Evolutionary conservation across 768 basidiomycete species (phyloP), one percentile per base, ranked within the genome.

Genomic region (Boletus rex-veris): DNA sequence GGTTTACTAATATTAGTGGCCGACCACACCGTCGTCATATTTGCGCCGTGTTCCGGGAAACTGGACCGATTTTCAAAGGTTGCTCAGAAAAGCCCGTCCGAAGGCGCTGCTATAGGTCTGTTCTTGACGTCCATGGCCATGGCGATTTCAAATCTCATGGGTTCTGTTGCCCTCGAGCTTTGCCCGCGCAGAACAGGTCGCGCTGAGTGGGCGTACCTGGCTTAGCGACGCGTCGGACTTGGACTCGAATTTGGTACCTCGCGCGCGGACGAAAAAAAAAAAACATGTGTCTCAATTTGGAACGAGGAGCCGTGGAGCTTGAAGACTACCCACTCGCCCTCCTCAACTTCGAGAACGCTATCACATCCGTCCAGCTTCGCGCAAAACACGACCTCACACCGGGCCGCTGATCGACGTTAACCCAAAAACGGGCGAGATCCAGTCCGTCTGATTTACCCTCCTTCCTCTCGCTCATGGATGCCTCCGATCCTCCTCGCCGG

Each of bases 31-130:
- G 40, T 52, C 61, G 57, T 55, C 31, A 59, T 54, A 51, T 54
- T 56, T 35, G 64, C 66, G 65, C 65, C 65, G 41, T 54, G 43
- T 63, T 52, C 65, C 65, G 50, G 65, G 65, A 28, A 66, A 58
- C 52, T 49, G 65, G 66, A 43, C 12, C 7, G 31, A 37, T n/a
- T 26, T 36, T 40, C 31, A 44, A 18, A 18, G 28, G 4, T 33
- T 37, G 16, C 14, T 16, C 8, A 31, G 31, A 31, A 31, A 31
- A 8, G 31, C n/a, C 16, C 1, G 37, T 36, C 5, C 37, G 7
- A 38, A 38, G 3, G 7, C 14, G n/a, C 3, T 38, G 37, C 19
- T 19, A 19, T n/a, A 14, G 37, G 7, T n/a, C n/a, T n/a, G 37
- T 38, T 35, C 37, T 38, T 1, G 1, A 28, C 16, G 16, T 35